A percentile compares a stretch with the other conserved stretches of the same genome.
Evolutionary conservation across 257 asterid genomes (phyloP).

Genomic region (Scutellaria barbata): DNA sequence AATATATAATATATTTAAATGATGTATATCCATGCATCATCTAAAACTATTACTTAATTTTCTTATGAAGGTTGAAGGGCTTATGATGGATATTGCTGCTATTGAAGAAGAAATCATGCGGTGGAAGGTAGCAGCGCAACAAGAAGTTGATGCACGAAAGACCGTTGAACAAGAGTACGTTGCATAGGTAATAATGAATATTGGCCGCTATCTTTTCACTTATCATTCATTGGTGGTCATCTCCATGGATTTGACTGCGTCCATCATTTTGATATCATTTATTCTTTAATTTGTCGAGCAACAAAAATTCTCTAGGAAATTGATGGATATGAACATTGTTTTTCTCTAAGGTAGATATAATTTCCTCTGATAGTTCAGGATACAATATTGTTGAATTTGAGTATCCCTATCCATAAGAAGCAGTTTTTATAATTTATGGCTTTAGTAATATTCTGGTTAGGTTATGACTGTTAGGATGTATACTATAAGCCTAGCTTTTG

Average conservation of each 20-base stretch:
- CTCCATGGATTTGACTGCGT: slow-evolving; percentile 28
- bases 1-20: background rate
- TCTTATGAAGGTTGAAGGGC: slow-evolving; percentile 82
- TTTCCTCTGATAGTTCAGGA: slow-evolving; percentile 23
- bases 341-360: slow-evolving; percentile 22
- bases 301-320: slow-evolving; percentile 2
- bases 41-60: slow-evolving; percentile 8
- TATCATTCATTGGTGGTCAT: slow-evolving; percentile 25
- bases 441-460: background rate
- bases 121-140: slow-evolving; percentile 96
- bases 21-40: slow-evolving; percentile 9
- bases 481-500: too few species aligned
- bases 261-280: slow-evolving; percentile 8
- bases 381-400: background rate
- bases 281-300: slow-evolving; percentile 3
- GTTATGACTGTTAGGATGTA: too few species aligned
- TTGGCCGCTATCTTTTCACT: slow-evolving; percentile 34
- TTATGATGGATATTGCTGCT: slow-evolving; percentile 85
- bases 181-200: slow-evolving; percentile 60
- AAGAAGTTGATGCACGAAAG: slow-evolving; percentile 97
- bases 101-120: slow-evolving; percentile 95
- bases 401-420: background rate
- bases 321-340: slow-evolving; percentile 22
- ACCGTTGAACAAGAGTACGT: slow-evolving; percentile 82
- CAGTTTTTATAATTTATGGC: background rate